Evolutionary conservation across 805 yeast species (phyloP).

Genomic region (Spathaspora arborariae): DNA sequence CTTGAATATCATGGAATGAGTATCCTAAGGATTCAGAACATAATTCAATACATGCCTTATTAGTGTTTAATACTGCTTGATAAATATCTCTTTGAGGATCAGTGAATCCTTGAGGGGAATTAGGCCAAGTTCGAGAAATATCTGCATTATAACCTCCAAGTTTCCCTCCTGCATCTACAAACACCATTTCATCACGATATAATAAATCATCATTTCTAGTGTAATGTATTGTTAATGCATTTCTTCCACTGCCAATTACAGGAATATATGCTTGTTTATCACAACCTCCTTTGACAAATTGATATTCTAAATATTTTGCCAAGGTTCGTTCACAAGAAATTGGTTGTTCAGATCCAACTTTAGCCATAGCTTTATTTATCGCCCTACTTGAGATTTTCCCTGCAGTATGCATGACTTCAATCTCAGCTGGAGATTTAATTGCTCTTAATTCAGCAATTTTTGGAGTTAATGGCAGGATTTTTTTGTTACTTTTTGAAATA

Average conservation of each 20-base stretch:
- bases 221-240: conserved; percentile 89
- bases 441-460: conserved; percentile 51
- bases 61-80: conserved; percentile 81
- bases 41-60: conserved; percentile 68
- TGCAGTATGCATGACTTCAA: conserved; percentile 75
- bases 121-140: conserved; percentile 96
- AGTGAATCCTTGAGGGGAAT: conserved; percentile 62
- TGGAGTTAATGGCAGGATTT: conserved; percentile 40
- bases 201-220: conserved; percentile 86
- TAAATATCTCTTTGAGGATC: conserved; percentile 82
- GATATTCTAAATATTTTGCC: conserved; percentile 75
- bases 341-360: conserved; percentile 37
- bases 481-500: conserved; percentile 14
- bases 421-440: conserved; percentile 73
- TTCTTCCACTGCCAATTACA: conserved; percentile 91
- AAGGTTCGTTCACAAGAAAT: conserved; percentile 74
- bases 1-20: conserved; percentile 74
- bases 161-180: conserved; percentile 94
- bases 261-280: conserved; percentile 89
- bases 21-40: conserved; percentile 53
- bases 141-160: conserved; percentile 94
- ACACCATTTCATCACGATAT: conserved; percentile 72
- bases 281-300: conserved; percentile 84
- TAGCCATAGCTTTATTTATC: conserved; percentile 76
- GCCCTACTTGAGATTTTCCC: conserved; percentile 81